Conservation (phyloP, 306 rosid species). For the Mimosa pudica region DNA sequence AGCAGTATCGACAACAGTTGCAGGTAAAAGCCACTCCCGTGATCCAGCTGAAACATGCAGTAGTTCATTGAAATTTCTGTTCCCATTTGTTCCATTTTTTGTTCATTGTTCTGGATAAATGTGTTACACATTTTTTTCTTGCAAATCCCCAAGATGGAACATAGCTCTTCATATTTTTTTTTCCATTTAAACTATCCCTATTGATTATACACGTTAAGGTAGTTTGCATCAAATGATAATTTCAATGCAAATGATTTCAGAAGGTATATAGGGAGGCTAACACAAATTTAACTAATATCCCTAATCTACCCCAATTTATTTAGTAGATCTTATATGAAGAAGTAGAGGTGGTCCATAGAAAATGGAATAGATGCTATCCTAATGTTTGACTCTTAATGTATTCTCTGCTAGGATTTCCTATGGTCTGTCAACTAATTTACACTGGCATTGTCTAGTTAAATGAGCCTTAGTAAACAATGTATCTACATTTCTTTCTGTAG, state of each 20-base stretch:
- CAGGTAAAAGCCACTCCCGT: constrained; percentile 54
- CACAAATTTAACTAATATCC: too few species aligned
- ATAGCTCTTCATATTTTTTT: not conserved
- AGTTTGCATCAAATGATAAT: too few species aligned
- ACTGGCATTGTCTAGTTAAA: not conserved
- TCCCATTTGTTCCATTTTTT: not conserved
- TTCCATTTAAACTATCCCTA: too few species aligned
- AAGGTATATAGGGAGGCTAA: too few species aligned
- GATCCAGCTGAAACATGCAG: constrained; percentile 1
- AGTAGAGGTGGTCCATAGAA: not conserved
- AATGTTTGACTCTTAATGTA: too few species aligned
- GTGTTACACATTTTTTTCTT: not conserved
- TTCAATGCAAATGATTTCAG: too few species aligned
- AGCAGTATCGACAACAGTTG: constrained; percentile 81
- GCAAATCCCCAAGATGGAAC: not conserved
- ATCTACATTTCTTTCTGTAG: constrained; percentile 51
- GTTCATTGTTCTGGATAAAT: not conserved
- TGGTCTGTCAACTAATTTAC: not conserved
- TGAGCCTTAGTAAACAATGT: too few species aligned
- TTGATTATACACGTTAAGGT: too few species aligned
- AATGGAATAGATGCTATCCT: not conserved
- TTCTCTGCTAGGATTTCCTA: not conserved
- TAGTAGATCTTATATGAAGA: too few species aligned
- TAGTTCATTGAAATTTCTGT: not conserved
- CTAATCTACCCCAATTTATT: too few species aligned